phyloP scores from a whole-genome alignment of 2,329 filamentous ascomycete genomes.

The Teratosphaeria viscida region DNA sequence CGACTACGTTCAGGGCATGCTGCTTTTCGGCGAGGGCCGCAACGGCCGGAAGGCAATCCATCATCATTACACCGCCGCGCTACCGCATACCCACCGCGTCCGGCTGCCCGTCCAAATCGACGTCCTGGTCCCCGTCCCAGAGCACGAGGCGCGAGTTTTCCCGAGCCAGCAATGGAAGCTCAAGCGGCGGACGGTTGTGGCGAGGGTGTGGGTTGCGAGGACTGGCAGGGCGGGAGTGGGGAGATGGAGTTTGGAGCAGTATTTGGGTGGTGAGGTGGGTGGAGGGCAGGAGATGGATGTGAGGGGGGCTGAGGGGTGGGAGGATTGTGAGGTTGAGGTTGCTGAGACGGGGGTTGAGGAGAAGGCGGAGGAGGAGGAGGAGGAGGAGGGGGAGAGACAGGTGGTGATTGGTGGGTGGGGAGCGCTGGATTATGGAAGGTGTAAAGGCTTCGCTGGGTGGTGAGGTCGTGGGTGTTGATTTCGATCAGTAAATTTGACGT shows the following conservation, averaged over 20 bases:
- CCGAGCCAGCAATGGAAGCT: conserved; percentile 6
- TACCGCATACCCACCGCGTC: conserved; percentile 5
- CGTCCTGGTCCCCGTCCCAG: conserved; percentile 4
- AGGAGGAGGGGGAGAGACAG: conserved; percentile 7
- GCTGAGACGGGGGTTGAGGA: conserved; percentile 7
- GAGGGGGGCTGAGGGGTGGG: not conserved
- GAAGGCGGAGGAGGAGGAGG: conserved; percentile 5
- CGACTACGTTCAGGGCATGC: conserved; percentile 18
- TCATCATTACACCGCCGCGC: conserved; percentile 12
- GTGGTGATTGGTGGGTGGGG: conserved; percentile 7
- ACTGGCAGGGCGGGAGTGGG: conserved; percentile 1
- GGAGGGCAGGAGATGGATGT: not conserved
- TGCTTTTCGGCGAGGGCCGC: conserved; percentile 18
- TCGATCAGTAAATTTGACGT: not conserved
- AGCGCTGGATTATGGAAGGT: conserved; percentile 6
- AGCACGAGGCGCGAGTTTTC: not conserved
- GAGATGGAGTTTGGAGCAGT: conserved; percentile 16
- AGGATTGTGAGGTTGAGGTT: conserved; percentile 6
- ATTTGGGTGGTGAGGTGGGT: conserved; percentile 6
- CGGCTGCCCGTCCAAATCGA: conserved; percentile 15
- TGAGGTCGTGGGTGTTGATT: not conserved
- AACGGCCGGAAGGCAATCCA: conserved; percentile 12
- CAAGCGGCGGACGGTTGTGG: conserved; percentile 9
- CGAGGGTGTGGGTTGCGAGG: conserved; percentile 11
- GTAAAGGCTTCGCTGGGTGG: conserved; percentile 11